These are phyloP conservation scores for Phyllostachys edulis DNA, from an alignment of 176 grass and related monocot species.

Conservation along the genomic window DNA sequence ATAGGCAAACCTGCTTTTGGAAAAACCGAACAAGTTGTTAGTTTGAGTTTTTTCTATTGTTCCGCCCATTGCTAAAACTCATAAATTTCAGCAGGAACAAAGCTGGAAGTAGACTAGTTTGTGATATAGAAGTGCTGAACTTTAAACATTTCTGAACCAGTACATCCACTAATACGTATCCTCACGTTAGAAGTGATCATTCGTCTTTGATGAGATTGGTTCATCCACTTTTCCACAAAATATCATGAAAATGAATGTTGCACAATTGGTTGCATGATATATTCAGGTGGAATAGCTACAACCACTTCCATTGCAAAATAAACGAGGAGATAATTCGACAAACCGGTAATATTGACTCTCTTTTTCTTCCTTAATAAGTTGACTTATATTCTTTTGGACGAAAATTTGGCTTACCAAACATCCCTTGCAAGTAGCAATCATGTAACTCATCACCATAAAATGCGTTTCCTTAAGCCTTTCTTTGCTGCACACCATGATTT, in stretches of 20 bases:
- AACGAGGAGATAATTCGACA: conserved; percentile 37
- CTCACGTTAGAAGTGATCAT: background rate
- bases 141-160: background rate
- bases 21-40: background rate
- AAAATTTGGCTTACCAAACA: too few relatives aligned
- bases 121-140: background rate
- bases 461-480: background rate
- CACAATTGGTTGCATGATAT: background rate
- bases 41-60: background rate
- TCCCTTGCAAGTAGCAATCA: too few relatives aligned
- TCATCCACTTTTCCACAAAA: background rate
- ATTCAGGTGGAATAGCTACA: conserved; percentile 60
- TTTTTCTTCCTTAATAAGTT: background rate
- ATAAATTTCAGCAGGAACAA: background rate
- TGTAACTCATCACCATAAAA: background rate
- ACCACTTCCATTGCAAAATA: conserved; percentile 42
- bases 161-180: background rate
- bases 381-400: background rate
- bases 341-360: background rate
- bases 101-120: background rate
- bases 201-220: background rate
- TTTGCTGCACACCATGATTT: background rate
- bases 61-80: background rate
- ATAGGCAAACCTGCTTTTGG: background rate
- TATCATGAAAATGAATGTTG: background rate